Percentiles rank a stretch among this genome's conserved stretches.
Conservation (phyloP, 176 grass and related monocot species). For the Ensete glaucum region DNA sequence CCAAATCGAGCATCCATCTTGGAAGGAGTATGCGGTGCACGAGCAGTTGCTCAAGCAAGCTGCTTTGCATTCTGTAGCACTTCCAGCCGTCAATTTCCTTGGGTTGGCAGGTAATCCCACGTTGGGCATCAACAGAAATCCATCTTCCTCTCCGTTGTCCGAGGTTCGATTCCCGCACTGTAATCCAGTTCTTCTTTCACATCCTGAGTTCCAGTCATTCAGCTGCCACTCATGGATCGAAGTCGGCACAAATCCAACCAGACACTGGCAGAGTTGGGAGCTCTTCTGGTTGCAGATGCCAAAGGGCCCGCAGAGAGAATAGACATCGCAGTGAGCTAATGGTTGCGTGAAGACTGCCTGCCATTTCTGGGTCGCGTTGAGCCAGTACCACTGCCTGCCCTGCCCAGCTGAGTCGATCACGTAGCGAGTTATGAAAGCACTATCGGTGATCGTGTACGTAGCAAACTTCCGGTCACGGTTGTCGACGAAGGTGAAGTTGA, state of each 20-base stretch:
- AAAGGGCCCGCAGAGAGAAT: slow-evolving; percentile 42
- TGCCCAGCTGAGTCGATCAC: slow-evolving; percentile 39
- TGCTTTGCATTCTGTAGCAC: slow-evolving; percentile 11
- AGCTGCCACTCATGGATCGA: slow-evolving; percentile 14
- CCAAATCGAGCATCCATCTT: slow-evolving; percentile 22
- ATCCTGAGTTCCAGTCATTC: slow-evolving; percentile 23
- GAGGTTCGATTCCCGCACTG: neutral
- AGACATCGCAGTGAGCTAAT: slow-evolving; percentile 34
- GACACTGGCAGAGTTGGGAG: slow-evolving; percentile 4
- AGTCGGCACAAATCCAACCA: slow-evolving; percentile 8
- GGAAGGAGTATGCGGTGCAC: slow-evolving; percentile 27
- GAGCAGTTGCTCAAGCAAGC: slow-evolving; percentile 39
- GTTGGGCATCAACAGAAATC: slow-evolving; percentile 28
- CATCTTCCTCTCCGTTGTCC: slow-evolving; percentile 11
- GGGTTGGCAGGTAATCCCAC: slow-evolving; percentile 32
- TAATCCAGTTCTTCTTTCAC: slow-evolving; percentile 25
- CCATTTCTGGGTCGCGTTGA: slow-evolving; percentile 25
- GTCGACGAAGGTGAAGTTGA: slow-evolving; percentile 34
- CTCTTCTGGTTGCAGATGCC: slow-evolving; percentile 26
- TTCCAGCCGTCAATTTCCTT: neutral
- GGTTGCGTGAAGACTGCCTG: slow-evolving; percentile 37
- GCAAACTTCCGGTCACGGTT: slow-evolving; percentile 8
- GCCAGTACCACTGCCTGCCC: slow-evolving; percentile 26
- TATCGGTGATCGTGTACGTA: slow-evolving; percentile 22
- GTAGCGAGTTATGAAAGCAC: slow-evolving; percentile 24